Evolutionary conservation across 805 yeast species (phyloP), one percentile per base, ranked within the genome.

Genomic region (Pichia eremophila): DNA sequence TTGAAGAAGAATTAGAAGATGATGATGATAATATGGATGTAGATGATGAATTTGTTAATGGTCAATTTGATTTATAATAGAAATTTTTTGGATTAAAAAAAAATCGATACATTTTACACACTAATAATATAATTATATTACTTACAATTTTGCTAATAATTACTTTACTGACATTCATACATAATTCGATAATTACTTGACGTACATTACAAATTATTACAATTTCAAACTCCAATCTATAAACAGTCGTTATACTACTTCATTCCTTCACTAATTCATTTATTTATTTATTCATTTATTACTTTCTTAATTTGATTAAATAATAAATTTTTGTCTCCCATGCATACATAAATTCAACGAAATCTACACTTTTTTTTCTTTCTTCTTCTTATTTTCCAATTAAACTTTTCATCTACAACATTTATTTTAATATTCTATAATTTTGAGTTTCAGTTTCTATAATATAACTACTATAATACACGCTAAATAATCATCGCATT

Each of bases 41-140:
- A 36, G 90, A 81, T 54, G 90, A 84, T 59, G 90, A 84, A 58
- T 86, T 85, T 68, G 93, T 87, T 45, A 87, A 85, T 62, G 96
- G 96, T 25, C 84, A 87, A 55, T 88, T 89, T 61, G 96, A 89
- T 64, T 73, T 89, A 56, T 87, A 48, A 46, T 22, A 35, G 17
- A 17, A 5, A 4, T 22, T 22, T 22, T 22, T 22, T 22, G 6
- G 5, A 22, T 22, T 22, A 22, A 22, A 22, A 22, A 22, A 22
- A 22, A 22, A 22, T 19, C 25, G n/a, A n/a, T n/a, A 22, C 25
- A 22, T 5, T 22, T 22, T 22, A 22, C 25, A 22, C 25, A 22
- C 6, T 22, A 5, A 22, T 22, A 22, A 22, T 22, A 22, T 22
- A 19, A 12, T 22, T 9, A 6, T n/a, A 8, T 27, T 27, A 15